These are phyloP conservation scores for Verruconis gallopava DNA, from an alignment of 2,329 filamentous ascomycete species.

Conservation along the genomic window DNA sequence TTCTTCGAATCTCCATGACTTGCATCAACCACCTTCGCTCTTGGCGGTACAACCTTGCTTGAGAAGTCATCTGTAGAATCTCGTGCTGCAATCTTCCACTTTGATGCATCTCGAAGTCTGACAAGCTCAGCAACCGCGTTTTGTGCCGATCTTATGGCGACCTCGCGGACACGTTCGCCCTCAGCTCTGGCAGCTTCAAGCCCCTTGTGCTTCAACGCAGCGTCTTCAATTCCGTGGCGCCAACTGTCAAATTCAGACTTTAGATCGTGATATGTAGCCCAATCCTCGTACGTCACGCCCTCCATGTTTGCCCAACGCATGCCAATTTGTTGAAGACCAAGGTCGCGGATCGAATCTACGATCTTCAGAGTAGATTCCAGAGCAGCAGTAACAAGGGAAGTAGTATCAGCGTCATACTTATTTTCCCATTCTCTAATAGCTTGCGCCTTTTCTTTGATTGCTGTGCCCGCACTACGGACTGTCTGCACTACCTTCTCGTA, in stretches of 20 bases:
- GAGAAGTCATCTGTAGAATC: slow-evolving; percentile 73
- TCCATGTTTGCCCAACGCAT: slow-evolving; percentile 95
- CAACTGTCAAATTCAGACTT: slow-evolving; percentile 74
- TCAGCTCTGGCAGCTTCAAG: slow-evolving; percentile 55
- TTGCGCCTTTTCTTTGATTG: slow-evolving; percentile 66
- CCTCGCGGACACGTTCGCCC: slow-evolving; percentile 57
- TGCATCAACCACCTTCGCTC: slow-evolving; percentile 29
- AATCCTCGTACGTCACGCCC: slow-evolving; percentile 91
- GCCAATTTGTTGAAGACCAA: slow-evolving; percentile 81
- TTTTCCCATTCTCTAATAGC: slow-evolving; percentile 65
- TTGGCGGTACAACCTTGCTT: slow-evolving; percentile 47
- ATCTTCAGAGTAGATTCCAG: slow-evolving; percentile 73
- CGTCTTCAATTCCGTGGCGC: slow-evolving; percentile 66
- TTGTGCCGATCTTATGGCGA: slow-evolving; percentile 69
- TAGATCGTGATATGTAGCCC: slow-evolving; percentile 85
- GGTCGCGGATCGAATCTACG: slow-evolving; percentile 66
- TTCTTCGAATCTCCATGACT: slow-evolving; percentile 14
- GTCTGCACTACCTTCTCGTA: slow-evolving; percentile 39
- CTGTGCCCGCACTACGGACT: slow-evolving; percentile 55
- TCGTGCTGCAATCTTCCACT: slow-evolving; percentile 65
- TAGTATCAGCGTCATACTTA: slow-evolving; percentile 56
- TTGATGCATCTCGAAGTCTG: slow-evolving; percentile 68
- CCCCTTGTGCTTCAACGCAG: slow-evolving; percentile 61
- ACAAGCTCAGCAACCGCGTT: slow-evolving; percentile 66
- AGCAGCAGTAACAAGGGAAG: slow-evolving; percentile 54